These are phyloP conservation scores for Aphanocladium album DNA, from an alignment of 2,329 filamentous ascomycete species.

Conservation along the genomic window DNA sequence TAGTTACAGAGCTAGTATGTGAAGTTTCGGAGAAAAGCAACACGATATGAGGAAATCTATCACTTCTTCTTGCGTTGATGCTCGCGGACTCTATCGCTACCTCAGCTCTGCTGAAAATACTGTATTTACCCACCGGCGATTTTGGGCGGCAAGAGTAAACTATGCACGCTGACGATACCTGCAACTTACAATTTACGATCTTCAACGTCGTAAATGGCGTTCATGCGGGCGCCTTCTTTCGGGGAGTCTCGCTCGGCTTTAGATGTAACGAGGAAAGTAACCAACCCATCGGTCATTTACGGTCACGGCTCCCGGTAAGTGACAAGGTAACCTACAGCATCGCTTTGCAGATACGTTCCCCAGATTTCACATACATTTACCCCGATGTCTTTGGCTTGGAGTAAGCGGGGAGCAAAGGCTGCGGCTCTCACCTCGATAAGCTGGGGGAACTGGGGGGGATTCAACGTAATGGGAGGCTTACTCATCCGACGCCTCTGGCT, in stretches of 20 bases:
- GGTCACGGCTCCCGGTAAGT: not conserved
- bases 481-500: too few species aligned
- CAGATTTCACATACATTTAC: too few species aligned
- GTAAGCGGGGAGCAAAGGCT: too few species aligned
- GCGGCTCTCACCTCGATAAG: too few species aligned
- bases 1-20: not conserved
- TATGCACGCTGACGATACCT: not conserved
- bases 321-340: not conserved
- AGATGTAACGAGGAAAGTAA: not conserved
- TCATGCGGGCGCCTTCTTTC: not conserved
- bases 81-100: too few species aligned
- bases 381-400: too few species aligned
- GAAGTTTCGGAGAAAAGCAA: not conserved
- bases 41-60: not conserved
- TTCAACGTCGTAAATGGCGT: not conserved
- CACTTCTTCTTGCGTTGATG: too few species aligned
- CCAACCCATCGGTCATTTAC: not conserved
- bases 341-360: not conserved
- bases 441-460: too few species aligned
- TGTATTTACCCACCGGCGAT: not conserved
- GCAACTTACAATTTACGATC: too few species aligned
- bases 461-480: too few species aligned
- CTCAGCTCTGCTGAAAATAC: too few species aligned
- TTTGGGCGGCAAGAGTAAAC: not conserved
- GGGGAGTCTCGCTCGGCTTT: not conserved